Evolutionary conservation across 1,284 basidiomycete genomes (phyloP).

Genomic region (Boletus smithii): DNA sequence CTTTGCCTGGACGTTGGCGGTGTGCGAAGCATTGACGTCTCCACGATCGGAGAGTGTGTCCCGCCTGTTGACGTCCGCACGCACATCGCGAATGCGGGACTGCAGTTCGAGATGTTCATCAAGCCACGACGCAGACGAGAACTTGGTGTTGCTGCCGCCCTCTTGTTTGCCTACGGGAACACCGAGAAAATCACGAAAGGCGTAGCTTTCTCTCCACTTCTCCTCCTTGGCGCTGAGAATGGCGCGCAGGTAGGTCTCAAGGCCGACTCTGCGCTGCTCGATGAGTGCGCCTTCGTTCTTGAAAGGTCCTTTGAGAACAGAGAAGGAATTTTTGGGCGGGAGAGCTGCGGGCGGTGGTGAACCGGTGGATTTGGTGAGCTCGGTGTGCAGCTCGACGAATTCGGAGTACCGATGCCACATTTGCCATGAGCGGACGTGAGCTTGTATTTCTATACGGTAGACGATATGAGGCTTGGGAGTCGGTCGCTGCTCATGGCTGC

Average conservation of each 20-base stretch:
- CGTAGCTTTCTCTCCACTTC: slow-evolving; percentile 75
- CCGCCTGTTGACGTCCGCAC: slow-evolving; percentile 81
- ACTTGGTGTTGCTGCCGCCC: slow-evolving; percentile 40
- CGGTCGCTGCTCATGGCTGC: slow-evolving; percentile 62
- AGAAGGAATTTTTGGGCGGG: slow-evolving; percentile 79
- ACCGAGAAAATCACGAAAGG: slow-evolving; percentile 86
- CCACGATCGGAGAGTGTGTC: slow-evolving; percentile 77
- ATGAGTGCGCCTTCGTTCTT: slow-evolving; percentile 47
- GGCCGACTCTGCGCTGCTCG: slow-evolving; percentile 68
- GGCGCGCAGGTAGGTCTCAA: slow-evolving; percentile 85
- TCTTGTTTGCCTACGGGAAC: slow-evolving; percentile 64
- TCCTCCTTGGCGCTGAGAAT: slow-evolving; percentile 80
- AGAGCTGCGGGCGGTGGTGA: slow-evolving; percentile 71
- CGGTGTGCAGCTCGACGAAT: slow-evolving; percentile 82
- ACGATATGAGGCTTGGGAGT: slow-evolving; percentile 73
- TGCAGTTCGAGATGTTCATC: slow-evolving; percentile 79
- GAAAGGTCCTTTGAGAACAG: slow-evolving; percentile 46
- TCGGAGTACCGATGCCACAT: slow-evolving; percentile 94
- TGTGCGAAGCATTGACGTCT: slow-evolving; percentile 74
- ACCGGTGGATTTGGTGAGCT: slow-evolving; percentile 70
- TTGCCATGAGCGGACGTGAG: slow-evolving; percentile 85
- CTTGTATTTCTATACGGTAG: slow-evolving; percentile 77
- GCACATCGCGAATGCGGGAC: slow-evolving; percentile 71
- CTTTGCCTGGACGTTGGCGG: slow-evolving; percentile 80
- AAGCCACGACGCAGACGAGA: slow-evolving; percentile 78